Conservation (phyloP, 805 yeast species). For the Barnettozyma siamensis region DNA sequence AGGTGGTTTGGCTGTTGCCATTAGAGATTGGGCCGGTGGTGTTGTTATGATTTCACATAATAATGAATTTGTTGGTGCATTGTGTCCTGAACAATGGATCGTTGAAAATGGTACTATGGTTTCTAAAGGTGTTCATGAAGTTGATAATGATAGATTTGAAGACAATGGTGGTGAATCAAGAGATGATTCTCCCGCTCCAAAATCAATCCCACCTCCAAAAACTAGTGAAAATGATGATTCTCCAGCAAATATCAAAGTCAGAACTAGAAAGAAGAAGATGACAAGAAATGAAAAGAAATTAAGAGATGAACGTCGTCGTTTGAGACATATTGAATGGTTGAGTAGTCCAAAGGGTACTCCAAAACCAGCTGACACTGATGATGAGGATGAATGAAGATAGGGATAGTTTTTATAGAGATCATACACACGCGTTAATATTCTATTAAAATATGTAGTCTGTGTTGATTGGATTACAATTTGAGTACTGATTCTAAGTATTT, state of each 20-base stretch:
- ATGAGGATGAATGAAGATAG: slow-evolving; percentile 47
- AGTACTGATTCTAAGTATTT: too few species aligned
- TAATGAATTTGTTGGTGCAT: slow-evolving; percentile 92
- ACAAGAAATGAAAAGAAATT: slow-evolving; percentile 93
- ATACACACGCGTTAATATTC: not conserved
- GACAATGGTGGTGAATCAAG: slow-evolving; percentile 54
- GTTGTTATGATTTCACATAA: slow-evolving; percentile 98
- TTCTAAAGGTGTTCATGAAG: slow-evolving; percentile 71
- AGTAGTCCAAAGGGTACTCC: slow-evolving; percentile 98
- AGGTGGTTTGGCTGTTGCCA: slow-evolving; percentile 96
- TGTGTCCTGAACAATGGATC: slow-evolving; percentile 98
- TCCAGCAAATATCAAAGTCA: slow-evolving; percentile 93
- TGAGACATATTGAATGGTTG: slow-evolving; percentile 92
- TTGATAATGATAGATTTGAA: slow-evolving; percentile 77
- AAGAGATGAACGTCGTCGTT: slow-evolving; percentile 89
- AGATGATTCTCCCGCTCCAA: slow-evolving; percentile 39
- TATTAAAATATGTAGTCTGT: too few species aligned
- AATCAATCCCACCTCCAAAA: slow-evolving; percentile 30
- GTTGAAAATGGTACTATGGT: slow-evolving; percentile 89
- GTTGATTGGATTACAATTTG: too few species aligned
- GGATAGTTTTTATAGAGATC: not conserved
- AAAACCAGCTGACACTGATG: slow-evolving; percentile 88
- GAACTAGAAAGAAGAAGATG: slow-evolving; percentile 90
- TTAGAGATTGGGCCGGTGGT: slow-evolving; percentile 97
- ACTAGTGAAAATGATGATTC: slow-evolving; percentile 71